phyloP scores from a whole-genome alignment of 2,329 filamentous ascomycete genomes.

The Tricladium varicosporioides region DNA sequence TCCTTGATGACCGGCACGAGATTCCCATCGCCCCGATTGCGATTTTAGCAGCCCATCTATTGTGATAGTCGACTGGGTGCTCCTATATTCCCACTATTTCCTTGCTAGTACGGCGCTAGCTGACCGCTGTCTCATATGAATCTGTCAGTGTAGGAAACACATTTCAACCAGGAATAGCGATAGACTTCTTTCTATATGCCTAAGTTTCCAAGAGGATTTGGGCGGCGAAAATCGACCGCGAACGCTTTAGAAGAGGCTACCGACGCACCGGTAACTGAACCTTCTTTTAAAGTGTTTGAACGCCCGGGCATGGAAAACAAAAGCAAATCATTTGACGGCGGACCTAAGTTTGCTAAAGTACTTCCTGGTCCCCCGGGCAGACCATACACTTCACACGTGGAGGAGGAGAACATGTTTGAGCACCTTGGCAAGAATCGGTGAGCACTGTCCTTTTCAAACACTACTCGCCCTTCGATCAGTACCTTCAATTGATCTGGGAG shows the following conservation, averaged over 20 bases:
- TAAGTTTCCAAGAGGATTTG: conserved; percentile 35
- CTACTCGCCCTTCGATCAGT: neutral
- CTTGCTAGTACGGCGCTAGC: conserved; percentile 2
- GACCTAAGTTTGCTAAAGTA: conserved; percentile 28
- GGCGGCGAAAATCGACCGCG: conserved; percentile 34
- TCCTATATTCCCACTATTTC: neutral
- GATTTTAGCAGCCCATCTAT: conserved; percentile 1
- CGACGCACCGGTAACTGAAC: conserved; percentile 23
- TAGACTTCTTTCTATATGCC: conserved; percentile 34
- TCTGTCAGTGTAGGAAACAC: conserved; percentile 7
- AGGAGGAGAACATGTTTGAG: conserved; percentile 35
- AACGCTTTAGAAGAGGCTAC: conserved; percentile 30
- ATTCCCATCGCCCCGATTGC: conserved; percentile 11
- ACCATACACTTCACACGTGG: conserved; percentile 25
- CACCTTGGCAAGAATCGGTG: conserved; percentile 34
- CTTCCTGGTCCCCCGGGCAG: conserved; percentile 14
- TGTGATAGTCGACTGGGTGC: neutral
- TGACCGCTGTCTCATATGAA: conserved; percentile 7
- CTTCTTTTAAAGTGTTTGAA: conserved; percentile 36
- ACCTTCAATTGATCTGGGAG: neutral
- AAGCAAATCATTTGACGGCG: conserved; percentile 33
- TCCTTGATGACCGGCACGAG: conserved; percentile 12
- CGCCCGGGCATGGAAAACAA: conserved; percentile 25
- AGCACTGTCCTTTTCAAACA: conserved; percentile 14
- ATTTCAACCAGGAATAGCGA: conserved; percentile 9